These are phyloP conservation scores for Sclerotinia spermophila DNA, from an alignment of 2,329 filamentous ascomycete species.

Conservation along the genomic window DNA sequence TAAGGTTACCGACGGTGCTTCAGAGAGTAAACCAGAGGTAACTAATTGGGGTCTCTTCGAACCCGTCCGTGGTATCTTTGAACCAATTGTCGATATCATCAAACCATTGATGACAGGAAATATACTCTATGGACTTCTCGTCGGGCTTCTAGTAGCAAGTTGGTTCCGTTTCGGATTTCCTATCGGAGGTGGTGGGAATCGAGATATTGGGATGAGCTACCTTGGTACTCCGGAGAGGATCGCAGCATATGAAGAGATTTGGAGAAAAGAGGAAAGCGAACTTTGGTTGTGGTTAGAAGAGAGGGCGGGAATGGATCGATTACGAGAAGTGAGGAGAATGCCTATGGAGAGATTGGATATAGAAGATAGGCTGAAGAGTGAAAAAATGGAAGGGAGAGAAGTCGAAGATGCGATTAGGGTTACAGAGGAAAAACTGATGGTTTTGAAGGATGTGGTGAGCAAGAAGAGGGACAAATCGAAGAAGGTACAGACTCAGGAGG, in stretches of 20 bases:
- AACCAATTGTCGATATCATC: slow-evolving; percentile 66
- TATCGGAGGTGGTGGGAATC: slow-evolving; percentile 40
- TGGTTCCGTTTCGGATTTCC: slow-evolving; percentile 64
- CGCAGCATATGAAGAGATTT: slow-evolving; percentile 89
- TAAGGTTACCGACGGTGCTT: slow-evolving; percentile 39
- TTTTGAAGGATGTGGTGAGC: slow-evolving; percentile 70
- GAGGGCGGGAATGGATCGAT: slow-evolving; percentile 63
- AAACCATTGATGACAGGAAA: slow-evolving; percentile 71
- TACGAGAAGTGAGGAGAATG: slow-evolving; percentile 49
- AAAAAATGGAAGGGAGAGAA: slow-evolving; percentile 31
- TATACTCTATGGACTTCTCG: slow-evolving; percentile 70
- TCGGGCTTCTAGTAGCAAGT: slow-evolving; percentile 67
- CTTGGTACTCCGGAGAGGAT: slow-evolving; percentile 58
- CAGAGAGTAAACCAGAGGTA: slow-evolving; percentile 37
- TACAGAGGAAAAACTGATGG: slow-evolving; percentile 78
- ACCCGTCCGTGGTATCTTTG: slow-evolving; percentile 65
- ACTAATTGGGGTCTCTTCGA: slow-evolving; percentile 77
- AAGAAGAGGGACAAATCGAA: slow-evolving; percentile 25
- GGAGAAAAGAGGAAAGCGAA: slow-evolving; percentile 39
- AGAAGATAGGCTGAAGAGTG: slow-evolving; percentile 27
- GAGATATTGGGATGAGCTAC: slow-evolving; percentile 41
- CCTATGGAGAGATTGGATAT: slow-evolving; percentile 31
- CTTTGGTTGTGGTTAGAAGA: slow-evolving; percentile 38
- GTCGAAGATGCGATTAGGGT: slow-evolving; percentile 46
- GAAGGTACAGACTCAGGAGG: background rate